These are phyloP conservation scores for Lyophyllum shimeji DNA, from an alignment of 768 basidiomycete genomes.

Conservation along the genomic window DNA sequence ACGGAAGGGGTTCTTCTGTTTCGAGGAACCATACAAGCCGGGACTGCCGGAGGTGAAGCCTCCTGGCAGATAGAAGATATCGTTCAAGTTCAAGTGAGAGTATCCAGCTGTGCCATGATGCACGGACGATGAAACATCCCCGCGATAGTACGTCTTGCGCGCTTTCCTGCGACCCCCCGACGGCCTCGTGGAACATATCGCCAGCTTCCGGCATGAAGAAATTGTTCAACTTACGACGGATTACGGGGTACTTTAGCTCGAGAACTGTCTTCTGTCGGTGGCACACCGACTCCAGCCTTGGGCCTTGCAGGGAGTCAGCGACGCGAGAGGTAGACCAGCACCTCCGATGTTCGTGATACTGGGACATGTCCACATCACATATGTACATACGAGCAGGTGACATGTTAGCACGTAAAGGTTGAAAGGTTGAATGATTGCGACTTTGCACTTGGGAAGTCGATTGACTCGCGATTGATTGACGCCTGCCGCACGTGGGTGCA, in stretches of 20 bases:
- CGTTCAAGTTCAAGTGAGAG: slow-evolving; percentile 29
- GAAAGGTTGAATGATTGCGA: no score
- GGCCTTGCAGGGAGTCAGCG: slow-evolving; percentile 27
- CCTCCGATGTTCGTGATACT: neutral
- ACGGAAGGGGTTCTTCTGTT: slow-evolving; percentile 34
- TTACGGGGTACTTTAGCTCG: slow-evolving; percentile 34
- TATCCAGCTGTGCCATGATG: neutral
- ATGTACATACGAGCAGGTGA: no score
- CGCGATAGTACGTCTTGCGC: slow-evolving; percentile 36
- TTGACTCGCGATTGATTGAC: no score
- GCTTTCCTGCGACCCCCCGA: slow-evolving; percentile 30
- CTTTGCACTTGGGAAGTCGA: no score
- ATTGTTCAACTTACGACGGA: slow-evolving; percentile 37
- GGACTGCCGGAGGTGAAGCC: slow-evolving; percentile 33
- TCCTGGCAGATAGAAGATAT: slow-evolving; percentile 35
- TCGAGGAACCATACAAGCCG: slow-evolving; percentile 34
- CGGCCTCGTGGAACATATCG: slow-evolving; percentile 28
- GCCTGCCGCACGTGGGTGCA: slow-evolving; percentile 8
- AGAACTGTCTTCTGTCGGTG: slow-evolving; percentile 36
- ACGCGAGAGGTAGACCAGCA: slow-evolving; percentile 8
- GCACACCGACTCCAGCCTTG: slow-evolving; percentile 38
- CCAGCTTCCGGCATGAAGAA: slow-evolving; percentile 35
- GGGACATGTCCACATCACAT: slow-evolving; percentile 5
- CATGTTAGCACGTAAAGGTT: no score
- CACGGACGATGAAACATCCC: neutral